Evolutionary conservation across 306 rosid species (phyloP).

Genomic region (Gastrolobium villosum): DNA sequence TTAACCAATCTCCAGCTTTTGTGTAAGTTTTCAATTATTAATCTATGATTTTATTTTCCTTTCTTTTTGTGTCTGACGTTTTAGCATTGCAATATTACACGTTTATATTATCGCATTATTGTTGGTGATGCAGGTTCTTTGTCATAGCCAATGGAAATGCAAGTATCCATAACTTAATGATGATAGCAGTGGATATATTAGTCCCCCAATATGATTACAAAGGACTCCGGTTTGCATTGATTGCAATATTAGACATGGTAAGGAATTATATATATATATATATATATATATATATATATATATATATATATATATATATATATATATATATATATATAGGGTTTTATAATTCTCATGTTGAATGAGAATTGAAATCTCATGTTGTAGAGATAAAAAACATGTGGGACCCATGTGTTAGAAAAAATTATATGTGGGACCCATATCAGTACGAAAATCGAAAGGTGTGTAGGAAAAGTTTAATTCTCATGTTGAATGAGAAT

Average conservation of each 20-base stretch:
- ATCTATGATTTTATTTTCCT: neutral
- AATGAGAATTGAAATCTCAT: too few relatives aligned
- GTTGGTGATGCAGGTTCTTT: slow-evolving; percentile 70
- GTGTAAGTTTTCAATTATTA: slow-evolving; percentile 61
- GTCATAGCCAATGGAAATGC: slow-evolving; percentile 83
- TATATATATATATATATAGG: too few relatives aligned
- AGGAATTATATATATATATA: neutral
- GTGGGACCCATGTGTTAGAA: too few relatives aligned
- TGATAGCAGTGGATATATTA: slow-evolving; percentile 65
- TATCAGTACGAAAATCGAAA: too few relatives aligned
- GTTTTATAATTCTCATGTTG: too few relatives aligned
- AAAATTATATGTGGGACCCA: too few relatives aligned
- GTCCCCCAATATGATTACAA: slow-evolving; percentile 63
- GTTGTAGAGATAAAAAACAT: too few relatives aligned
- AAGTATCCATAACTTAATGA: slow-evolving; percentile 76
- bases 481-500: too few relatives aligned
- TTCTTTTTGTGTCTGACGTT: neutral
- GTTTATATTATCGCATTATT: neutral
- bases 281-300: too few relatives aligned
- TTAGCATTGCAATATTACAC: neutral
- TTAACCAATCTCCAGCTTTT: slow-evolving; percentile 83
- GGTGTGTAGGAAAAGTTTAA: too few relatives aligned
- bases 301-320: too few relatives aligned
- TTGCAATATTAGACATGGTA: slow-evolving; percentile 93
- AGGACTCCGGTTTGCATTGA: slow-evolving; percentile 68